Evolutionary conservation across 257 asterid species (phyloP).

Genomic region (Scutellaria galericulata): DNA sequence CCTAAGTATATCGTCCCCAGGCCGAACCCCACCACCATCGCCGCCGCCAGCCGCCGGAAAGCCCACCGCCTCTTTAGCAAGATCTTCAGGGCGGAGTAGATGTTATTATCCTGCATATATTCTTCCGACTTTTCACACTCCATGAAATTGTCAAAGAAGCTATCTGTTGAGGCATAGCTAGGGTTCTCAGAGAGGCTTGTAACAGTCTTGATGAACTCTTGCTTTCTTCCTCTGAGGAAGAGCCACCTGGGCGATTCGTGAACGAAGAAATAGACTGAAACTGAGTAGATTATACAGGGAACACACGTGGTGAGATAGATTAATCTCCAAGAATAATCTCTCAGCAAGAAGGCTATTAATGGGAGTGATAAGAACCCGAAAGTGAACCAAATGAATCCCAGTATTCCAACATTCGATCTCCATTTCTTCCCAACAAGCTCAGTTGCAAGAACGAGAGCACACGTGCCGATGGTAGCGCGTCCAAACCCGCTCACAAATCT

Average conservation of each 20-base stretch:
- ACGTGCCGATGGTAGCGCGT: constrained; percentile 56
- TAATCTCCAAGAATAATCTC: constrained; percentile 60
- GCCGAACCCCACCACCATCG: constrained; percentile 66
- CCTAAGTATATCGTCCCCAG: constrained; percentile 66
- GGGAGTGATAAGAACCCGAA: constrained; percentile 73
- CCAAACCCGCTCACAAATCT: constrained; percentile 57
- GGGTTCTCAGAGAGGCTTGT: constrained; percentile 41
- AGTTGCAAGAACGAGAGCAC: constrained; percentile 59
- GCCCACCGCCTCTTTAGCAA: constrained; percentile 61
- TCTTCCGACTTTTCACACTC: constrained; percentile 10
- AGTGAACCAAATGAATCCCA: constrained; percentile 59
- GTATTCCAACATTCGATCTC: constrained; percentile 58
- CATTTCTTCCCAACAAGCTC: constrained; percentile 69
- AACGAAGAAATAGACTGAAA: constrained; percentile 39
- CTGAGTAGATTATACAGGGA: constrained; percentile 47
- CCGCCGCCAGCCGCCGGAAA: constrained; percentile 42
- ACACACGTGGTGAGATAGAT: constrained; percentile 57
- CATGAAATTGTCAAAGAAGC: background rate
- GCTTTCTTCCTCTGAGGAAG: constrained; percentile 53
- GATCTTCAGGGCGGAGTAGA: constrained; percentile 52
- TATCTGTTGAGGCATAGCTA: background rate
- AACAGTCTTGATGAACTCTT: constrained; percentile 52
- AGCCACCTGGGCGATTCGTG: constrained; percentile 84
- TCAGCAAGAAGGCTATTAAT: constrained; percentile 38
- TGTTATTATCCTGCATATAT: constrained; percentile 8